These are phyloP conservation scores for Orobanche coerulescens DNA, from an alignment of 257 asterid genomes.

Conservation along the genomic window DNA sequence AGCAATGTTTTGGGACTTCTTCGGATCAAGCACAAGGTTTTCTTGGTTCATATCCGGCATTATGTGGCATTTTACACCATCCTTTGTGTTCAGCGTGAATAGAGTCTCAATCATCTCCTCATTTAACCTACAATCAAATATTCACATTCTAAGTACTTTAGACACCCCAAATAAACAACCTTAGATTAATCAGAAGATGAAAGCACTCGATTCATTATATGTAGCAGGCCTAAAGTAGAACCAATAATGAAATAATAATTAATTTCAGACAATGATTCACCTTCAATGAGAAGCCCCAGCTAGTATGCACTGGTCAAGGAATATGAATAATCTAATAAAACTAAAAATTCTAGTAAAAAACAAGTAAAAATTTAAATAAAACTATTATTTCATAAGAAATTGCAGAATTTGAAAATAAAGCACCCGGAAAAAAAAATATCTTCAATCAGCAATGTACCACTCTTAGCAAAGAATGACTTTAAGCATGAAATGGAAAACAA, in stretches of 20 bases:
- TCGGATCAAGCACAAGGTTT: constrained; percentile 53
- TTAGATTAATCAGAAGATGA: too few species aligned
- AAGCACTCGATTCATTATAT: too few species aligned
- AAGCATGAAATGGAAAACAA: not conserved
- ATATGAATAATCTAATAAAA: not conserved
- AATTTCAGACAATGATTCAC: not conserved
- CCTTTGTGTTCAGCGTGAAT: constrained; percentile 41
- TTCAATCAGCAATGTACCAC: not conserved
- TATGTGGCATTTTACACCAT: constrained; percentile 28
- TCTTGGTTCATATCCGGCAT: constrained; percentile 35
- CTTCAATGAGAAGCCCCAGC: not conserved
- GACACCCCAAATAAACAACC: not conserved
- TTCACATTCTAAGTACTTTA: not conserved
- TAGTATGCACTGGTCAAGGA: not conserved
- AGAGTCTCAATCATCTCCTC: constrained; percentile 78
- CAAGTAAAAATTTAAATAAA: not conserved
- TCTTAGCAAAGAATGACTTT: not conserved
- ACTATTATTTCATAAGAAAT: too few species aligned
- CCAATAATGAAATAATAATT: too few species aligned
- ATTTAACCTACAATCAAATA: constrained; percentile 50
- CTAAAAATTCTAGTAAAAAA: not conserved
- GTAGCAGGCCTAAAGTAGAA: too few species aligned
- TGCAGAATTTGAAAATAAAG: not conserved
- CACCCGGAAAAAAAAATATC: not conserved
- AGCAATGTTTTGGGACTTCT: constrained; percentile 75